phyloP scores from a whole-genome alignment of 768 basidiomycete genomes.

The Boletus subparvulus region DNA sequence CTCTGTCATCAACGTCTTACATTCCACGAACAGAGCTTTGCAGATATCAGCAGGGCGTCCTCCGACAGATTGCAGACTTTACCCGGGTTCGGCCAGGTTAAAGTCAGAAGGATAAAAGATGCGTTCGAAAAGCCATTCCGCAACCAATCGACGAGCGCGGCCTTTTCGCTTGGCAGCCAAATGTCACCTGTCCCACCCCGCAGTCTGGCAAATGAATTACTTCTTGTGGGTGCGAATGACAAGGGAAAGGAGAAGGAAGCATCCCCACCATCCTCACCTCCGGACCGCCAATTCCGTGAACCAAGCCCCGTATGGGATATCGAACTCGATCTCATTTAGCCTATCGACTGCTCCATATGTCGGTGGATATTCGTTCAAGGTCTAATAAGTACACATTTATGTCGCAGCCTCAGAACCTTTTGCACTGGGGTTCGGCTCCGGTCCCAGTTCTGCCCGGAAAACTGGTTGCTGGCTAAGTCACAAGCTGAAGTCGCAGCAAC shows the following conservation, averaged over 20 bases:
- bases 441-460: too few relatives aligned
- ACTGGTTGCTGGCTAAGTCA: too few relatives aligned
- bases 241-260: constrained; percentile 26
- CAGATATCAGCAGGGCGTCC: constrained; percentile 72
- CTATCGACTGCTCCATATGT: constrained; percentile 19
- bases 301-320: constrained; percentile 74
- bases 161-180: constrained; percentile 35
- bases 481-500: too few relatives aligned
- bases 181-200: constrained; percentile 1
- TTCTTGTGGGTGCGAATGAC: neutral
- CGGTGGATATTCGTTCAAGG: neutral
- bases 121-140: constrained; percentile 90
- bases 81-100: constrained; percentile 92
- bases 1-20: neutral
- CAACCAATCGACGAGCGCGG: constrained; percentile 55
- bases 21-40: constrained; percentile 65
- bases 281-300: constrained; percentile 33
- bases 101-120: constrained; percentile 87
- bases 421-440: neutral
- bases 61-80: constrained; percentile 75
- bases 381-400: neutral
- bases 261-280: neutral
- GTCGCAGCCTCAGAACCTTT: neutral
- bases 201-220: neutral
- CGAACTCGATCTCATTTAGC: constrained; percentile 52